Conservation (phyloP, 352 stramenopile species). For the Phytophthora tentaculata region DNA sequence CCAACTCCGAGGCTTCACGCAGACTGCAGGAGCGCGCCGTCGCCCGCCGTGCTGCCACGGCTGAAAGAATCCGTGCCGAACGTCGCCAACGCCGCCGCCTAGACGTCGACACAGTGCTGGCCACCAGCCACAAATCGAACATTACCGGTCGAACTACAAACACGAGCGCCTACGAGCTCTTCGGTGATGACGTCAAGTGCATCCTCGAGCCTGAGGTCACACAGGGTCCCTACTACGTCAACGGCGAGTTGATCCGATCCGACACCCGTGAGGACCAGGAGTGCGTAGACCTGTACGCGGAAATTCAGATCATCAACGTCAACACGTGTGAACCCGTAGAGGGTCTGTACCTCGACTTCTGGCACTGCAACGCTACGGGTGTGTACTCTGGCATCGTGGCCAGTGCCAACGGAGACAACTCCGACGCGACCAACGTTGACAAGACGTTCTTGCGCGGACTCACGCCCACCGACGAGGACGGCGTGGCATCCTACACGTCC, state of each 20-base stretch:
- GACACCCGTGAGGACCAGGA: slow-evolving; percentile 28
- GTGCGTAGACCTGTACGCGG: slow-evolving; percentile 29
- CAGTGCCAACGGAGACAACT: slow-evolving; percentile 28
- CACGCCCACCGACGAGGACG: slow-evolving; percentile 20
- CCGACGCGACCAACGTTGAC: slow-evolving; percentile 27
- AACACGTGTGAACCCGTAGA: slow-evolving; percentile 34
- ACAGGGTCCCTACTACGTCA: slow-evolving; percentile 35
- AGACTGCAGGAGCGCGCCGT: too few relatives aligned
- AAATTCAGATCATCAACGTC: slow-evolving; percentile 35
- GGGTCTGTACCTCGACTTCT: slow-evolving; percentile 34
- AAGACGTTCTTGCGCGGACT: slow-evolving; percentile 30
- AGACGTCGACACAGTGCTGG: too few relatives aligned
- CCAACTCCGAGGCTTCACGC: too few relatives aligned
- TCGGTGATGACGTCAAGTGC: slow-evolving; percentile 25
- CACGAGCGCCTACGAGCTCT: too few relatives aligned
- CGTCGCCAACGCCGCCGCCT: too few relatives aligned
- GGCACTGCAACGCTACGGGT: slow-evolving; percentile 37
- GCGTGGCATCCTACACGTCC: slow-evolving; percentile 25
- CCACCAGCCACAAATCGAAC: too few relatives aligned
- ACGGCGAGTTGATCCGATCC: slow-evolving; percentile 26
- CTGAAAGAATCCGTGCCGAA: too few relatives aligned
- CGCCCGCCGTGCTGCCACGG: too few relatives aligned
- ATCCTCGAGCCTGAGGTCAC: slow-evolving; percentile 33
- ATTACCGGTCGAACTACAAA: too few relatives aligned
- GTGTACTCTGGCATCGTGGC: slow-evolving; percentile 33